A percentile compares a stretch with the other conserved stretches of the same genome.
Conservation (phyloP, 2,329 filamentous ascomycete species). For the Microdochium paspali region DNA sequence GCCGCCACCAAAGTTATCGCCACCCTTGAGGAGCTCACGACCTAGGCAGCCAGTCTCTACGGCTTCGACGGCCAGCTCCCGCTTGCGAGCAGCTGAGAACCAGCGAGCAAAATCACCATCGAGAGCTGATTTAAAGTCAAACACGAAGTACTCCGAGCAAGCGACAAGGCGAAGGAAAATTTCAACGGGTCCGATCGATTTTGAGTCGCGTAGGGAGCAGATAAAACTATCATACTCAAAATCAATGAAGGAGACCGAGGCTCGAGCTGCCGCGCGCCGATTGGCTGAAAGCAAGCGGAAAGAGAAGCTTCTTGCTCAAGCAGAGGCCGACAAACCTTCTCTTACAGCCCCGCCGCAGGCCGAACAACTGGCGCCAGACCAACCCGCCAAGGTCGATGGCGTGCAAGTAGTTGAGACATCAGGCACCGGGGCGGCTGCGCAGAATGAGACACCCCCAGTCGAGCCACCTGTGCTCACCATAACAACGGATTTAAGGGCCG, state of each 20-base stretch:
- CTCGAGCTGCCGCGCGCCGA: constrained; percentile 38
- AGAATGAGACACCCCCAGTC: constrained; percentile 6
- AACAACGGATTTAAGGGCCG: constrained; percentile 7
- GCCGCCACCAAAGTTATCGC: constrained; percentile 64
- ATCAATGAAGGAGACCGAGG: constrained; percentile 67
- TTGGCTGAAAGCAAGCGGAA: constrained; percentile 43
- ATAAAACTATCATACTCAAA: constrained; percentile 82
- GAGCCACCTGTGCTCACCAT: constrained; percentile 9
- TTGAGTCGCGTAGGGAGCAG: constrained; percentile 69
- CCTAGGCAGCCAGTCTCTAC: constrained; percentile 71
- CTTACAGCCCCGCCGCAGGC: constrained; percentile 4
- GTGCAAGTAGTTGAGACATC: neutral
- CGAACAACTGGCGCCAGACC: constrained; percentile 1
- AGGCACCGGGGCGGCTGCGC: neutral
- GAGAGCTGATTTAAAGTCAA: constrained; percentile 18
- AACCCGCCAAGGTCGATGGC: neutral
- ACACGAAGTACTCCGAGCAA: constrained; percentile 26
- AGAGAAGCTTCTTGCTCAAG: constrained; percentile 39
- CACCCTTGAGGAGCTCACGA: constrained; percentile 69
- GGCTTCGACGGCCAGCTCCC: constrained; percentile 62
- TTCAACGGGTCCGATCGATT: constrained; percentile 69
- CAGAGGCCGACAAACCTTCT: constrained; percentile 17
- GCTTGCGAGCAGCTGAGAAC: constrained; percentile 52
- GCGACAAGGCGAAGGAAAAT: constrained; percentile 39
- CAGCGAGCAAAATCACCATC: constrained; percentile 32